phyloP scores from a whole-genome alignment of 2,329 filamentous ascomycete species.

The Drechslerella dactyloides region DNA sequence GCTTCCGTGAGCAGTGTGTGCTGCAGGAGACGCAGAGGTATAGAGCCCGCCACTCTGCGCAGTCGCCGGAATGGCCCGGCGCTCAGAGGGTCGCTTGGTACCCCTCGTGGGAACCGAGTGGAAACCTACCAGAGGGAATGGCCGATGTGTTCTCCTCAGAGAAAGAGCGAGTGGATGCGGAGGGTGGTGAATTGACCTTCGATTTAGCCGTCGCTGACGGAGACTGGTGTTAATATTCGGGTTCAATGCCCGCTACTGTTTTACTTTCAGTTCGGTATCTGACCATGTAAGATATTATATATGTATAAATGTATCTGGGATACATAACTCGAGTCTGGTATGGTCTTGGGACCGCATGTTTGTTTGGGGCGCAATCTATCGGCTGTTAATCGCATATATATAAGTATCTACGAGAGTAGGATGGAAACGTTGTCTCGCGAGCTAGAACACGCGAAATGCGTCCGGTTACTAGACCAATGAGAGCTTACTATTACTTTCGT shows the following conservation, averaged over 20 bases:
- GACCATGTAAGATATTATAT: too few relatives aligned
- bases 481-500: too few relatives aligned
- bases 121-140: conserved; percentile 27
- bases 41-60: conserved; percentile 24
- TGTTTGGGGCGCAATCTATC: too few relatives aligned
- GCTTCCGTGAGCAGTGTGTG: conserved; percentile 34
- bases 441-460: too few relatives aligned
- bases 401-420: too few relatives aligned
- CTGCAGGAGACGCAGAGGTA: conserved; percentile 45
- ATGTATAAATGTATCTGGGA: background rate
- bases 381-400: too few relatives aligned
- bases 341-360: too few relatives aligned
- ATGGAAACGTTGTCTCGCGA: too few relatives aligned
- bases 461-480: too few relatives aligned
- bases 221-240: conserved; percentile 44
- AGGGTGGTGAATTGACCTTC: conserved; percentile 35
- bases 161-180: conserved; percentile 20
- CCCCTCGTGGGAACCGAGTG: conserved; percentile 42
- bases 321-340: background rate
- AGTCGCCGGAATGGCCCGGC: conserved; percentile 35
- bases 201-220: conserved; percentile 36
- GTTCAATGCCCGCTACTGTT: too few relatives aligned
- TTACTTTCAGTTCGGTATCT: conserved; percentile 6
- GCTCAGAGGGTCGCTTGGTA: conserved; percentile 49
- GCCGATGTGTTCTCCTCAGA: conserved; percentile 32